phyloP scores from a whole-genome alignment of 192 early-diverging fungal genomes.

The Mortierella hygrophila region DNA sequence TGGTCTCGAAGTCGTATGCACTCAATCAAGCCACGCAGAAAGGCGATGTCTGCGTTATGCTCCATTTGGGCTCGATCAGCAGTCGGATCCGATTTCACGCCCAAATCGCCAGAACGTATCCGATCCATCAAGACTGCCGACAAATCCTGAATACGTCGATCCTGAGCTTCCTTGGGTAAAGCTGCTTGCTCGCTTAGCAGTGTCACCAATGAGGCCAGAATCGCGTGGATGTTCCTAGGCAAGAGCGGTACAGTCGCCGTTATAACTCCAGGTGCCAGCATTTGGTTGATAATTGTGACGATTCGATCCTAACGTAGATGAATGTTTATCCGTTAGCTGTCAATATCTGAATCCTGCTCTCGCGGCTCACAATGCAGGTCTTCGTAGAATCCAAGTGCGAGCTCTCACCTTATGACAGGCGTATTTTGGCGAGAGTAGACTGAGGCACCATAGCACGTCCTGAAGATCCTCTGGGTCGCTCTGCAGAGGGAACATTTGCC shows the following conservation, averaged over 20 bases:
- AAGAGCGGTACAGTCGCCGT: constrained; percentile 31
- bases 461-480: constrained; percentile 42
- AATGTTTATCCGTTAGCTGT: not conserved
- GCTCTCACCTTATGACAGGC: constrained; percentile 42
- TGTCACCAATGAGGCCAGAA: constrained; percentile 17
- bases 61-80: constrained; percentile 7
- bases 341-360: not conserved
- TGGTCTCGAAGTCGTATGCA: constrained; percentile 31
- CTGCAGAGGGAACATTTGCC: constrained; percentile 24
- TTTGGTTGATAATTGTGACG: not conserved
- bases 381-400: not conserved
- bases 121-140: constrained; percentile 11
- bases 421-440: constrained; percentile 34
- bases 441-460: constrained; percentile 46
- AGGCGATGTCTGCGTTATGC: constrained; percentile 19
- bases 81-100: constrained; percentile 10
- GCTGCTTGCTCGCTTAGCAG: constrained; percentile 22
- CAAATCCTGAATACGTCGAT: constrained; percentile 11
- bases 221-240: constrained; percentile 28
- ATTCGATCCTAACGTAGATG: constrained; percentile 27
- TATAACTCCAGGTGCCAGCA: constrained; percentile 11
- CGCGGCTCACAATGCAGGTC: not conserved
- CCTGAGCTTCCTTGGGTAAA: constrained; percentile 18
- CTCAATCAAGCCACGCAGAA: constrained; percentile 36
- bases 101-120: constrained; percentile 38